Evolutionary conservation across 2,329 filamentous ascomycete genomes (phyloP).

Genomic region (Arthrobotrys sinensis): DNA sequence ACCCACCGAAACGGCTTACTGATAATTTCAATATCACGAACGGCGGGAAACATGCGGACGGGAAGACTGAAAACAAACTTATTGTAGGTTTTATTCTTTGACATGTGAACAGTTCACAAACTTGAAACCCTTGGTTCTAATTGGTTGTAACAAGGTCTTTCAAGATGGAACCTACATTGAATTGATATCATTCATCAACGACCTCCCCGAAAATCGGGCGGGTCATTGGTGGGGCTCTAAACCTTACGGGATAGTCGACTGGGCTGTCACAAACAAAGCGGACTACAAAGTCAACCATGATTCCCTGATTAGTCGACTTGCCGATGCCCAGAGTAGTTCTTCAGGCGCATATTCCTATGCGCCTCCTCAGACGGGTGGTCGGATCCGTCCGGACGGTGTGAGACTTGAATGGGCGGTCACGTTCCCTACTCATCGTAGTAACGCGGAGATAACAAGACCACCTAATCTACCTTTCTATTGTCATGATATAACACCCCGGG

Average conservation of each 20-base stretch:
- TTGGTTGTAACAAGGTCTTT: slow-evolving; percentile 68
- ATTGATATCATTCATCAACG: slow-evolving; percentile 75
- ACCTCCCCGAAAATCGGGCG: slow-evolving; percentile 66
- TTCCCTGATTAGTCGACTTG: slow-evolving; percentile 67
- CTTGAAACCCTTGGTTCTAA: neutral
- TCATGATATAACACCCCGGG: slow-evolving; percentile 74
- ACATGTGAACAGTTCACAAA: slow-evolving; percentile 2
- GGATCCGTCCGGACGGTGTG: slow-evolving; percentile 72
- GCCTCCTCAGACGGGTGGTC: slow-evolving; percentile 71
- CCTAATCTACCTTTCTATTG: slow-evolving; percentile 77
- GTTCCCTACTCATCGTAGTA: slow-evolving; percentile 67
- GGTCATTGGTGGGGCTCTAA: slow-evolving; percentile 75
- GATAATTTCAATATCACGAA: slow-evolving; percentile 74
- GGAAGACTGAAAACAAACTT: slow-evolving; percentile 75
- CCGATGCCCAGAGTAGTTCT: slow-evolving; percentile 22
- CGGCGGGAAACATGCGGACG: slow-evolving; percentile 76
- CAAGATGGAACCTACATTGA: slow-evolving; percentile 78
- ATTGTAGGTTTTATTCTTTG: slow-evolving; percentile 66
- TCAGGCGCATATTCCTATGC: slow-evolving; percentile 67
- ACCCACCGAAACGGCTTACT: slow-evolving; percentile 71
- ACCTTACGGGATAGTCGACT: slow-evolving; percentile 73
- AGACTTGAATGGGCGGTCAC: slow-evolving; percentile 76
- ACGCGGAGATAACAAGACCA: slow-evolving; percentile 55
- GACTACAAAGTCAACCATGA: slow-evolving; percentile 66
- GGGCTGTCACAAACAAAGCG: slow-evolving; percentile 72